A percentile compares a stretch with the other conserved stretches of the same genome.
These are phyloP conservation scores for Irpex sp. DNA, from an alignment of 1,284 basidiomycete species.

Conservation along the genomic window DNA sequence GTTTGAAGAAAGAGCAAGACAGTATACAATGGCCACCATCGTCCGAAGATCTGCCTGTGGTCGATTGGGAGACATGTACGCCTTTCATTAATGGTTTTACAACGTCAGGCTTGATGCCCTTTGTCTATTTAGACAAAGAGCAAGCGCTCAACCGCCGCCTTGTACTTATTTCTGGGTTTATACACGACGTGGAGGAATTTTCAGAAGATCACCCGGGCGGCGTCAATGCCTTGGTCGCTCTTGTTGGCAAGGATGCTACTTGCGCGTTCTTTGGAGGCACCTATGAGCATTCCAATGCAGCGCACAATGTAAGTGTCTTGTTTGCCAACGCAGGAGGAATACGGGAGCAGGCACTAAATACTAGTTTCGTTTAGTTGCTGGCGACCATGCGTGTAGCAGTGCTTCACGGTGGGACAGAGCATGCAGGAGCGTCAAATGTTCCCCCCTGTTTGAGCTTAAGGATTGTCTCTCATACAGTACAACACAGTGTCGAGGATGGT, in stretches of 20 bases:
- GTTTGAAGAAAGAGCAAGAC: conserved; percentile 62
- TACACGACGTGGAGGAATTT: conserved; percentile 81
- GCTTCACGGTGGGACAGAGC: conserved; percentile 69
- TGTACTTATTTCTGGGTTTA: conserved; percentile 78
- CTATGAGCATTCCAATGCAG: conserved; percentile 84
- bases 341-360: too few species aligned
- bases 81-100: conserved; percentile 10
- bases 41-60: conserved; percentile 67
- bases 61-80: conserved; percentile 79
- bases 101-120: neutral
- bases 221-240: conserved; percentile 51
- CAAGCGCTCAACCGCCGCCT: conserved; percentile 66
- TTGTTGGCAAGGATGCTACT: conserved; percentile 79
- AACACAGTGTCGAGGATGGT: neutral
- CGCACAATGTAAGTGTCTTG: conserved; percentile 59
- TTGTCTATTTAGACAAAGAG: conserved; percentile 48
- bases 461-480: conserved; percentile 15
- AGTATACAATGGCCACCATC: conserved; percentile 66
- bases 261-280: conserved; percentile 81
- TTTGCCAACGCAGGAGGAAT: too few species aligned
- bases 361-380: conserved; percentile 44
- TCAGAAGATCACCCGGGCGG: conserved; percentile 83
- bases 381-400: conserved; percentile 82
- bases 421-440: conserved; percentile 31
- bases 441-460: conserved; percentile 34